Evolutionary conservation across 169 alveolate genomes (phyloP), one percentile per base, ranked within the genome.

Genomic region (Plasmodium coatneyi): DNA sequence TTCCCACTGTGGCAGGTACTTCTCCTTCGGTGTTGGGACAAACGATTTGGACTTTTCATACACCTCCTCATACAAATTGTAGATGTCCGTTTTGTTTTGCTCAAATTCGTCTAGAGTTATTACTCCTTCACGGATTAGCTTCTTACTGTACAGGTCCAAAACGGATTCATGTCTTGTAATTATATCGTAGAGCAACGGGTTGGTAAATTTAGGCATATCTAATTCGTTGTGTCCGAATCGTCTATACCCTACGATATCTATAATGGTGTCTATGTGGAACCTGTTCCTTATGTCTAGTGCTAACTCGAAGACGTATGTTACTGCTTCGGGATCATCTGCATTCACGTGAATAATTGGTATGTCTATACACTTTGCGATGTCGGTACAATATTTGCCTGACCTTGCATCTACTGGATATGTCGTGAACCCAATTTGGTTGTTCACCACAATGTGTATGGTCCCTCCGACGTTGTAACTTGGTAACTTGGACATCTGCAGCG

Each of bases 351-450:
- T 92, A 28, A 98, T 95, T 10, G 99, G 99, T 10, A 98, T 98
- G 46, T 97, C 97, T 49, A 98, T 95, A 56, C 98, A 95, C 93
- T 98, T 98, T 14, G 99, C 99, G 41, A 96, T 92, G 82, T 97
- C 99, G 7, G 99, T 97, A 56, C 98, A 97, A 91, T 97, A 98
- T 2, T 96, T 95, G 16, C 99, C 98, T 36, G 98, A 94, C 76
- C 99, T 95, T 41, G 98, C 96, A 60, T 98, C 99, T 78, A 92
- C 95, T 14, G 99, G 99, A 72, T 95, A 95, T 25, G 99, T 98
- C 9, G 99, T 98, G 87, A 98, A 98, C 9, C 99, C 99, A 72
- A 98, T 97, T 83, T 98, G 98, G 90, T 98, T 98, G 95, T 98
- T 98, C 25, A 98, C 99, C 3, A 98, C 98, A 28, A 97, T 94